Base-by-base conservation (phyloP, 2,329 filamentous ascomycete species). In the Boeremia exigua region DNA sequence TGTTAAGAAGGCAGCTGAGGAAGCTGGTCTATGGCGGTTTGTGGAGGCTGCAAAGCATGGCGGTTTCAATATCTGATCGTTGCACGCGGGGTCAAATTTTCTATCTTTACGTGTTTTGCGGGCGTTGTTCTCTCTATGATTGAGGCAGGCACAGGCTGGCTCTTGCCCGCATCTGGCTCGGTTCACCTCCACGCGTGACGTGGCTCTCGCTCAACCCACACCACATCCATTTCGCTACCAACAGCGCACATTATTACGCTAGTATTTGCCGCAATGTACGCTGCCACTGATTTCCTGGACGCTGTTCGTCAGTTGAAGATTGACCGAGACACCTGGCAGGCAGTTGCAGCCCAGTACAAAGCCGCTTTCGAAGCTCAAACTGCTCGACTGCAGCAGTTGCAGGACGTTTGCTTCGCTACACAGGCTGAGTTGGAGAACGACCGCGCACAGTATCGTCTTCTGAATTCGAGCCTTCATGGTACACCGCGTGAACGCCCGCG, bases 11-110 rank as follows among this genome's bases (percentile, higher is more conserved):
- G 89, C 89, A 2, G 91, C 91, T 0, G 81, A 86, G 63, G 79
- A 84, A 33, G 89, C 87, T 39, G 90, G 91, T 0, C 76, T 95
- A 15, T 95, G 90, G 91, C 81, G 91, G 17, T 91, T 95, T 71
- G 87, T 88, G 55, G 90, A 95, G 58, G 78, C 79, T 44, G 80
- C 83, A 46, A 79, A 81, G 58, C 81, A 86, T 63, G 80, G 81
- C 38, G 82, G 81, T 12, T 87, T 86, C 71, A 84, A 80, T 40
- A 77, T 79, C 11, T 74, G 60, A 73, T 11, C 23, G 14, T 19
- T 19, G 23, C 36, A 19, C 12, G 7, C n/a, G 15, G 29, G 10
- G 14, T 14, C 9, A 9, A 7, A 23, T 12, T 27, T 27, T 30
- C 19, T 37, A 15, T 30, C 28, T 6, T 1, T 39, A 17, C 3